Base-by-base conservation (phyloP, 495 filamentous ascomycete genomes). In the Aspergillus bertholletiae region DNA sequence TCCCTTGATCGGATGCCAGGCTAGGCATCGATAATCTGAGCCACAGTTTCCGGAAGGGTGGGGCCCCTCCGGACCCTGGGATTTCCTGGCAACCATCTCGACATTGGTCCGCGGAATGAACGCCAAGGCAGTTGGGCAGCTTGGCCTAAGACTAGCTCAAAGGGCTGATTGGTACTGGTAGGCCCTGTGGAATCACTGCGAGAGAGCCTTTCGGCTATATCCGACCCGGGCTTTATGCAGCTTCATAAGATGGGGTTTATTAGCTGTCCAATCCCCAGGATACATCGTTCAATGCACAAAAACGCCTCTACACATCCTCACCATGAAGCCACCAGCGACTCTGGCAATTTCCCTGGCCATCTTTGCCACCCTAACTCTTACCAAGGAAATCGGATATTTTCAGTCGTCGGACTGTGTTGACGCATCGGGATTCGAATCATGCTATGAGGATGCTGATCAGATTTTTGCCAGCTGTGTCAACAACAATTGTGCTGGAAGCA, bases 331-430 rank as follows among this genome's bases (percentile, higher is more conserved):
- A 1, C 20, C 7, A 8, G 22, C 11, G 7, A 8, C n/a, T 22
- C 11, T 22, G 1, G 7, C 39, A 5, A 22, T 43, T 21, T 11
- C 20, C 39, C 18, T 22, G 2, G 20, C 12, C 3, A 7, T 7
- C 2, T 3, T 43, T 43, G 17, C 20, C 5, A 8, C n/a, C 18
- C 21, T 18, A 7, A 12, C 46, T 6, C 15, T 22, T 2, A 17
- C 46, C 27, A 35, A 32, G 20, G 11, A 49, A 35, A 53, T 58
- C 11, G 60, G 53, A n/a, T 51, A 62, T 8, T 62, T 56, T 21
- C 43, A 62, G 4, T 27, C 59, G 4, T 56, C 53, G 3, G 49
- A 52, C 17, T 66, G 63, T 39, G 60, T 57, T 0, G 63, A 66
- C 27, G 13, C 58, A 9, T 49, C 60, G 15, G 55, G 55, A 2